A percentile compares a stretch with the other conserved stretches of the same genome.
phyloP scores from a whole-genome alignment of 805 yeast genomes.

The Saccharomyces eubayanus region DNA sequence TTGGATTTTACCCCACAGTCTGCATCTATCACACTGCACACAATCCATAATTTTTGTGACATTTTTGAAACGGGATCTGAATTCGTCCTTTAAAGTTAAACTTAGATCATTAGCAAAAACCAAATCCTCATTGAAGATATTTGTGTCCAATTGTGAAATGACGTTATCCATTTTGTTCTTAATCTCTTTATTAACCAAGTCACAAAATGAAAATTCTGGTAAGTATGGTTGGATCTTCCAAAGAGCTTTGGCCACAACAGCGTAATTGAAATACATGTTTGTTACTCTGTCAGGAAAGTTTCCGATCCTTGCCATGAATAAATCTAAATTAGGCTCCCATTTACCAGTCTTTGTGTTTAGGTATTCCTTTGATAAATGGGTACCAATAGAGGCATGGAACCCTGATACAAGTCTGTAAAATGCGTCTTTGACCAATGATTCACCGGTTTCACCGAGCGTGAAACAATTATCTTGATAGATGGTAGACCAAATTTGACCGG shows the following conservation, averaged over 20 bases:
- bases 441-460: constrained; percentile 36
- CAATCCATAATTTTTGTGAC: constrained; percentile 94
- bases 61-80: constrained; percentile 76
- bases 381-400: constrained; percentile 90
- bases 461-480: constrained; percentile 90
- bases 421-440: constrained; percentile 78
- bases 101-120: constrained; percentile 40
- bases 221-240: constrained; percentile 53
- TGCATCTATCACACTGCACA: constrained; percentile 95
- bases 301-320: constrained; percentile 87
- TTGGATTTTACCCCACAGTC: constrained; percentile 97
- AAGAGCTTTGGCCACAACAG: constrained; percentile 73
- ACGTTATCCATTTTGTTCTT: constrained; percentile 37
- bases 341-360: constrained; percentile 61
- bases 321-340: constrained; percentile 75
- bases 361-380: constrained; percentile 82
- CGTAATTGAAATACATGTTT: constrained; percentile 87
- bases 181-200: constrained; percentile 38
- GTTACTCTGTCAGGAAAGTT: constrained; percentile 79
- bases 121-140: constrained; percentile 43
- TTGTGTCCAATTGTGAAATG: constrained; percentile 29
- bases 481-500: constrained; percentile 86
- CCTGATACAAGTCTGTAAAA: constrained; percentile 86
- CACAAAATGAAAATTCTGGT: constrained; percentile 44
- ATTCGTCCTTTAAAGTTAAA: constrained; percentile 65